Evolutionary conservation across 495 filamentous ascomycete species (phyloP).

Genomic region (Penicillium simplicissimum): DNA sequence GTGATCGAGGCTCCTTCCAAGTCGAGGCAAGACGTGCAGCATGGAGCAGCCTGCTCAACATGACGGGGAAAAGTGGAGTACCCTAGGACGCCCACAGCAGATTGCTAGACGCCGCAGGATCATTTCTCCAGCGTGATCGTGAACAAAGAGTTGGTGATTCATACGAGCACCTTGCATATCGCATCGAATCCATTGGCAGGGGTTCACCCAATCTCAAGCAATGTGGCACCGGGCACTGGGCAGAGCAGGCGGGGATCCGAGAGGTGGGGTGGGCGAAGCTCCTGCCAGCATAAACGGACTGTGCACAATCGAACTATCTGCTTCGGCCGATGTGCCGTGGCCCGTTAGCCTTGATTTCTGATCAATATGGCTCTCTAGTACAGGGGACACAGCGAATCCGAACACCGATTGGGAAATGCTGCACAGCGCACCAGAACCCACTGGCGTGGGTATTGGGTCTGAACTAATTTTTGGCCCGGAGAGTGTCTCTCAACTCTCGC

Average conservation of each 20-base stretch:
- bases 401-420: slow-evolving; percentile 5
- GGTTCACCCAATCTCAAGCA: slow-evolving; percentile 4
- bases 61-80: background rate
- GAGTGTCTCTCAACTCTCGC: slow-evolving; percentile 16
- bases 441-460: slow-evolving; percentile 23
- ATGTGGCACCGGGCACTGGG: background rate
- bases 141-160: slow-evolving; percentile 23
- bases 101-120: slow-evolving; percentile 8
- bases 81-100: background rate
- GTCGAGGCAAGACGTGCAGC: slow-evolving; percentile 1
- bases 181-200: slow-evolving; percentile 12
- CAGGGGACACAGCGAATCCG: slow-evolving; percentile 22
- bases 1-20: slow-evolving; percentile 9
- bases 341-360: slow-evolving; percentile 4
- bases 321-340: slow-evolving; percentile 14
- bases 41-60: background rate
- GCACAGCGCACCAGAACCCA: slow-evolving; percentile 24
- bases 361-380: slow-evolving; percentile 17
- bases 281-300: slow-evolving; percentile 18
- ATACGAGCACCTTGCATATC: slow-evolving; percentile 23
- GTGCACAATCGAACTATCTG: slow-evolving; percentile 17
- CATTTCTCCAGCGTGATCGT: background rate
- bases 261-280: slow-evolving; percentile 6
- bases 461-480: slow-evolving; percentile 4
- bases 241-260: background rate